Evolutionary conservation across 2,329 filamentous ascomycete genomes (phyloP), one percentile per base, ranked within the genome.

Genomic region (Sporothrix sp.): DNA sequence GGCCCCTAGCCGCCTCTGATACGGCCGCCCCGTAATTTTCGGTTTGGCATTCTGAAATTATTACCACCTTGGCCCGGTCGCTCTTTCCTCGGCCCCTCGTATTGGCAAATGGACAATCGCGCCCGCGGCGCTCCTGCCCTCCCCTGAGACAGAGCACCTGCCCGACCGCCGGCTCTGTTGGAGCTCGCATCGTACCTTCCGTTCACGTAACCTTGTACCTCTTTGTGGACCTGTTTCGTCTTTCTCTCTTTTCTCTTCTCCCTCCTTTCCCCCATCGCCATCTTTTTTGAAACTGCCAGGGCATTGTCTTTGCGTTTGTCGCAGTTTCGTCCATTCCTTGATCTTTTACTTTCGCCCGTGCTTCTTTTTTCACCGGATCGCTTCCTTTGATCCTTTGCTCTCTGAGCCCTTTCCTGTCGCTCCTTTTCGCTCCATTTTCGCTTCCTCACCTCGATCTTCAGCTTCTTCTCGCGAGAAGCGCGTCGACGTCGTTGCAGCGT

Each of bases 1-100:
- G n/a, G n/a, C n/a, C 30, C 39, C 39, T 50, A 38, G 48, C 39
- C 48, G 39, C 33, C 38, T 50, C 44, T 50, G 39, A 44, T 50
- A 50, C 48, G 39, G 33, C 39, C 38, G 48, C 48, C 39, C 48
- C 48, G 39, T 44, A 44, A 7, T 50, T 50, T 49, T 28, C 39
- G 18, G 21, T 10, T 30, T 43, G 30, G 30, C 30, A 14, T 28
- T 23, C 14, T 40, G 18, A 38, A 38, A 38, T 48, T 39, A 30
- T 27, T 36, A 33, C 28, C 27, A 20, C 11, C 40, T 44, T 44
- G 42, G 42, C 10, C 23, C 42, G 42, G 18, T 44, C 42, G 42
- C 42, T 33, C 28, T 44, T 44, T 33, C 42, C 28, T 21, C 42
- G 14, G 40, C 28, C 11, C 18, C 42, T 44, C 42, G 42, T 44